A percentile compares a stretch with the other conserved stretches of the same genome.
These are phyloP conservation scores for Saksenaea oblongispora DNA, from an alignment of 371 early-diverging fungal species.

Conservation along the genomic window DNA sequence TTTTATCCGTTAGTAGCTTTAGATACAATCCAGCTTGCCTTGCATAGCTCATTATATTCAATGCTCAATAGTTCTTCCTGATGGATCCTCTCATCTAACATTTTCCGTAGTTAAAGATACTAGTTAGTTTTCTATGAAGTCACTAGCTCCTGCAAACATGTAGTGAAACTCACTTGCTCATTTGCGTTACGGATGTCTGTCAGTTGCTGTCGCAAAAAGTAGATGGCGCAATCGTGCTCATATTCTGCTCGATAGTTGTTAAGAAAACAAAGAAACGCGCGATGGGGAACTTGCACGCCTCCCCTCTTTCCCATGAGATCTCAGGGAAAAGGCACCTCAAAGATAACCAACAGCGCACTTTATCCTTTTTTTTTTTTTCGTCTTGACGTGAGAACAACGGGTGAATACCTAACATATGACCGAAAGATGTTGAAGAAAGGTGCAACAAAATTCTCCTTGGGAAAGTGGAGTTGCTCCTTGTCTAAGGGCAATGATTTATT, in stretches of 20 bases:
- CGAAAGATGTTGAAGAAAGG: no score
- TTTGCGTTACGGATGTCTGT: not conserved
- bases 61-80: not conserved
- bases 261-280: not conserved
- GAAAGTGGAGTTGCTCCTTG: no score
- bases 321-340: not conserved
- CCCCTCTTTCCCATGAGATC: not conserved
- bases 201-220: not conserved
- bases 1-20: not conserved
- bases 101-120: constrained; percentile 5
- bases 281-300: not conserved
- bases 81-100: not conserved
- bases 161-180: not conserved
- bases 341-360: not conserved
- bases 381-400: no score
- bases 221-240: not conserved
- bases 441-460: no score
- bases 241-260: not conserved
- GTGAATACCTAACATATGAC: no score
- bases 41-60: constrained; percentile 5
- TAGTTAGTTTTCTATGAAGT: not conserved
- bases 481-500: no score
- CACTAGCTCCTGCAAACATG: not conserved
- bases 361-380: not conserved
- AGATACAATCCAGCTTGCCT: not conserved